Evolutionary conservation across 129 eudicot species (phyloP).

Genomic region (Pseudognaphalium luteoalbum): DNA sequence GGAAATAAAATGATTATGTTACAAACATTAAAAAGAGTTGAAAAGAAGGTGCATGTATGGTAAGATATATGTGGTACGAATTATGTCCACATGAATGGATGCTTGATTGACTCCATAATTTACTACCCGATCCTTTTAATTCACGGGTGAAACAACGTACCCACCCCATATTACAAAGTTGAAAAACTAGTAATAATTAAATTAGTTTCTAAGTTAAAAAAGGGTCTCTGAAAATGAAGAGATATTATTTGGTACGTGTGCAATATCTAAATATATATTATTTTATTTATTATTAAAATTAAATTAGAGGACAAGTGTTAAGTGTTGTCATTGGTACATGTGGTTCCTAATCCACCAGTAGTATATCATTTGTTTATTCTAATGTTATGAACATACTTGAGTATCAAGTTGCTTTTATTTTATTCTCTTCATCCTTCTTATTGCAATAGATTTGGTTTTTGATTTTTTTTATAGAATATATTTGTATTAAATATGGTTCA

Average conservation of each 20-base stretch:
- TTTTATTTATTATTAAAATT: not conserved
- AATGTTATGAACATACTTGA: too few species aligned
- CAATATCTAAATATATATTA: not conserved
- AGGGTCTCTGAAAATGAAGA: conserved; percentile 17
- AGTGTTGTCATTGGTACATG: conserved; percentile 7
- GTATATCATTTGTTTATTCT: too few species aligned
- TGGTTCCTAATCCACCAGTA: not conserved
- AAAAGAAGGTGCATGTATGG: conserved; percentile 32
- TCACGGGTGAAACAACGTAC: conserved; percentile 25
- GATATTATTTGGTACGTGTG: conserved; percentile 31
- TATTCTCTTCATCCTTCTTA: too few species aligned
- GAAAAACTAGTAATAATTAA: not conserved
- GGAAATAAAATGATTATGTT: conserved; percentile 20
- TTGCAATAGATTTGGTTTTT: too few species aligned
- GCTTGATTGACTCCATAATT: conserved; percentile 45
- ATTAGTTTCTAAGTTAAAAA: not conserved
- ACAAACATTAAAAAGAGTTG: not conserved
- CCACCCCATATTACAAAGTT: conserved; percentile 9
- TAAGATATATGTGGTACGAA: not conserved
- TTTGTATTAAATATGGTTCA: too few species aligned
- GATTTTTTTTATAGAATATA: too few species aligned
- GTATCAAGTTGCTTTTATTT: too few species aligned
- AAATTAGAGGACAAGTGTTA: not conserved
- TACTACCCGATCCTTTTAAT: conserved; percentile 24
- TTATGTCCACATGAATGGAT: conserved; percentile 26